Conservation (phyloP, 2,329 filamentous ascomycete genomes). For the Pseudogymnoascus destructans region DNA sequence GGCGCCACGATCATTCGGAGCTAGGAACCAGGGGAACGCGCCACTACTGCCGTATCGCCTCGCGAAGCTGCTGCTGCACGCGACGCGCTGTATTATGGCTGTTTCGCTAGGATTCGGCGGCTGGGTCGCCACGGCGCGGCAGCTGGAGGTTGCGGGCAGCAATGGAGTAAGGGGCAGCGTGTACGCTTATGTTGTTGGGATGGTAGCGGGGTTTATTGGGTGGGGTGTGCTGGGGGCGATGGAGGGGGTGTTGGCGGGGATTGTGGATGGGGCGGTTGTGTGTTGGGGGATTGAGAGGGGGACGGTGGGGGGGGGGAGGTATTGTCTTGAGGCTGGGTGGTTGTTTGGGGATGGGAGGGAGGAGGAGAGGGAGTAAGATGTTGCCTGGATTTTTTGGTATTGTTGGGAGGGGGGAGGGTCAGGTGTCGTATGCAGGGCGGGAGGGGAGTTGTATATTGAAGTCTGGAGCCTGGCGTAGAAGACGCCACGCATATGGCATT, state of each 20-base stretch:
- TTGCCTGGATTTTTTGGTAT: background rate
- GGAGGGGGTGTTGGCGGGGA: conserved; percentile 75
- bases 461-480: background rate
- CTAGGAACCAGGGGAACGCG: conserved; percentile 31
- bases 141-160: conserved; percentile 45
- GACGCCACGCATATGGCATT: background rate
- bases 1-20: conserved; percentile 40
- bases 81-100: conserved; percentile 83
- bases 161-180: conserved; percentile 59
- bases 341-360: conserved; percentile 59
- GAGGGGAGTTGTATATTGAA: background rate
- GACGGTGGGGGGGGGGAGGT: conserved; percentile 56
- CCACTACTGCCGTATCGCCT: conserved; percentile 77
- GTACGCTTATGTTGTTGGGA: conserved; percentile 86
- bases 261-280: conserved; percentile 77
- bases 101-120: conserved; percentile 81
- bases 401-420: background rate
- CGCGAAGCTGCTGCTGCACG: conserved; percentile 81
- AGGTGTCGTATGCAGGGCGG: background rate
- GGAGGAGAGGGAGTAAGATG: background rate
- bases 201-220: conserved; percentile 87
- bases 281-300: conserved; percentile 87
- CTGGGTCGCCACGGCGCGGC: conserved; percentile 88
- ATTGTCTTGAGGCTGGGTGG: conserved; percentile 83
- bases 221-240: conserved; percentile 87